Conservation (phyloP, 2,329 filamentous ascomycete species). For the Rhinocladiella similis region DNA sequence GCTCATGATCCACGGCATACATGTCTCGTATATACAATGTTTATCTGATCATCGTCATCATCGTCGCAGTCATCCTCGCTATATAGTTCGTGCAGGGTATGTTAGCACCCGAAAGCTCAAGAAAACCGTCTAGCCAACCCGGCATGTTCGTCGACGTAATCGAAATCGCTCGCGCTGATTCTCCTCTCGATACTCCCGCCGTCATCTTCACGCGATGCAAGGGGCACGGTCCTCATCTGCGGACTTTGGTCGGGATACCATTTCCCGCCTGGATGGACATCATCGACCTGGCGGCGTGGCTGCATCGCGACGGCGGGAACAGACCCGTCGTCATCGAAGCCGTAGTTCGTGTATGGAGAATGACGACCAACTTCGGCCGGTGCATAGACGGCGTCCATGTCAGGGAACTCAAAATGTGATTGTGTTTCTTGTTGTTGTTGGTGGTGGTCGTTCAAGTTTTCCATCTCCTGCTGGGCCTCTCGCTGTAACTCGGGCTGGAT, state of each 20-base stretch:
- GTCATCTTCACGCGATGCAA: background rate
- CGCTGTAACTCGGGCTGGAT: background rate
- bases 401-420: conserved; percentile 26
- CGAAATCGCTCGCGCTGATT: conserved; percentile 8
- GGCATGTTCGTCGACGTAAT: conserved; percentile 9
- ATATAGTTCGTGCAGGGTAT: too few species aligned
- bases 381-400: conserved; percentile 29
- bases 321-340: conserved; percentile 19
- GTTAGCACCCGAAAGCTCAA: background rate
- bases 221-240: background rate
- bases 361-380: conserved; percentile 5
- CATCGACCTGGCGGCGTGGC: conserved; percentile 33
- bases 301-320: conserved; percentile 1
- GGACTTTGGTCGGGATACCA: conserved; percentile 41
- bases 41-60: too few species aligned
- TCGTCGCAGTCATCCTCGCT: background rate
- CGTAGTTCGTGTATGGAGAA: conserved; percentile 21
- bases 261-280: conserved; percentile 49
- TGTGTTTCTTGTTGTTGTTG: background rate
- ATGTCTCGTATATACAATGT: too few species aligned
- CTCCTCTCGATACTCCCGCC: conserved; percentile 5
- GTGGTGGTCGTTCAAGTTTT: background rate
- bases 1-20: too few species aligned
- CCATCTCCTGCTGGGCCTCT: too few species aligned
- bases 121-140: conserved; percentile 15